phyloP scores from a whole-genome alignment of 768 basidiomycete species.

The Exsudoporus frostii region DNA sequence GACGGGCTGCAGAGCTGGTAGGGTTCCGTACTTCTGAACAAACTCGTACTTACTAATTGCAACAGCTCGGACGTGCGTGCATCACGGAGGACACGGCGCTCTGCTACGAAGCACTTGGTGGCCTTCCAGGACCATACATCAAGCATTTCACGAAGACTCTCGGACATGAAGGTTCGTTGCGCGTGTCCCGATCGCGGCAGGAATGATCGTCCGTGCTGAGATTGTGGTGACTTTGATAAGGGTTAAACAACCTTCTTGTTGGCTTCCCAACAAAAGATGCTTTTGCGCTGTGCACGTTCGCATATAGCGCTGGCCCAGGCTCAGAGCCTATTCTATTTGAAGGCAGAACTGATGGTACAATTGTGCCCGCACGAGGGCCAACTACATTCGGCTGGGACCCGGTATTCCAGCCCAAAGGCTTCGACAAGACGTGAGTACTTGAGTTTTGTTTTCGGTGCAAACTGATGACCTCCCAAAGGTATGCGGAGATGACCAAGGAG shows the following conservation, averaged over 20 bases:
- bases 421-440: conserved; percentile 66
- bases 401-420: conserved; percentile 74
- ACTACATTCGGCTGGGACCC: conserved; percentile 89
- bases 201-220: background rate
- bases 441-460: background rate
- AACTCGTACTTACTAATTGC: conserved; percentile 3
- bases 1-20: conserved; percentile 78
- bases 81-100: conserved; percentile 95
- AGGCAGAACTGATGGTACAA: conserved; percentile 83
- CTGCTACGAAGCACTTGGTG: conserved; percentile 83
- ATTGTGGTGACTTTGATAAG: conserved; percentile 31
- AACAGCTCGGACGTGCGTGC: conserved; percentile 49
- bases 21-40: conserved; percentile 14
- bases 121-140: conserved; percentile 96
- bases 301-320: conserved; percentile 84
- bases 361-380: conserved; percentile 82
- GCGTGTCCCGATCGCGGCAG: background rate
- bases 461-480: conserved; percentile 34
- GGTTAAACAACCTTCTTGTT: conserved; percentile 76
- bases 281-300: conserved; percentile 93
- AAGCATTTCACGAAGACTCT: conserved; percentile 84
- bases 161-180: conserved; percentile 72
- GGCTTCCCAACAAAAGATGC: conserved; percentile 77
- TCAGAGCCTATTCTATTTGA: conserved; percentile 79
- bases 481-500: conserved; percentile 63